Conservation (phyloP, 1,284 basidiomycete species). For the Lignosus rhinocerotis region DNA sequence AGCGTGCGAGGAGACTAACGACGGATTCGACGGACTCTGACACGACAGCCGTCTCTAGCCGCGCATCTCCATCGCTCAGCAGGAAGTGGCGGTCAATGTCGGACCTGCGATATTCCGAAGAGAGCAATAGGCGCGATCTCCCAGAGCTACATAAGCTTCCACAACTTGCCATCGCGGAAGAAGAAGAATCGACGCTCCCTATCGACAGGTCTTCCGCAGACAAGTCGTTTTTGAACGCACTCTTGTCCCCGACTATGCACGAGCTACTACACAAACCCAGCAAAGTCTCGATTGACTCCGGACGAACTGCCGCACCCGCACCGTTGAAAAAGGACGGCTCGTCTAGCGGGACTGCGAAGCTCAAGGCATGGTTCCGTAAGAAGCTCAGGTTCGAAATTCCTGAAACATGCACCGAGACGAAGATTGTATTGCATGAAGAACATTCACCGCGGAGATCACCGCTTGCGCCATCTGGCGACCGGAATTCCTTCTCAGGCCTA, state of each 20-base stretch:
- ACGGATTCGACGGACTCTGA: constrained; percentile 33
- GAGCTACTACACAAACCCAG: constrained; percentile 22
- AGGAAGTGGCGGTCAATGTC: constrained; percentile 29
- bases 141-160: constrained; percentile 7
- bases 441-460: constrained; percentile 9
- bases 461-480: background rate
- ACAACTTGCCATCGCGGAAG: constrained; percentile 15
- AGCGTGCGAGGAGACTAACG: constrained; percentile 32
- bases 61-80: constrained; percentile 13
- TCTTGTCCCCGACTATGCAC: constrained; percentile 18
- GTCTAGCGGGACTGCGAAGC: constrained; percentile 40
- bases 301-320: constrained; percentile 12
- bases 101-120: constrained; percentile 18
- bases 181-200: constrained; percentile 9
- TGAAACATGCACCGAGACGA: constrained; percentile 36
- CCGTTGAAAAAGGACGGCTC: constrained; percentile 20
- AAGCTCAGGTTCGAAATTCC: constrained; percentile 46
- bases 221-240: constrained; percentile 18
- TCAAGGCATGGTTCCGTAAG: constrained; percentile 65
- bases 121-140: constrained; percentile 1
- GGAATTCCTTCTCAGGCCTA: background rate
- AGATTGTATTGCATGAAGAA: constrained; percentile 5
- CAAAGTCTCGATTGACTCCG: constrained; percentile 14
- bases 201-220: background rate
- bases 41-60: constrained; percentile 29